Percentiles rank a stretch among this genome's conserved stretches.
phyloP scores from a whole-genome alignment of 1,284 basidiomycete species.

The Bjerkandera adusta region DNA sequence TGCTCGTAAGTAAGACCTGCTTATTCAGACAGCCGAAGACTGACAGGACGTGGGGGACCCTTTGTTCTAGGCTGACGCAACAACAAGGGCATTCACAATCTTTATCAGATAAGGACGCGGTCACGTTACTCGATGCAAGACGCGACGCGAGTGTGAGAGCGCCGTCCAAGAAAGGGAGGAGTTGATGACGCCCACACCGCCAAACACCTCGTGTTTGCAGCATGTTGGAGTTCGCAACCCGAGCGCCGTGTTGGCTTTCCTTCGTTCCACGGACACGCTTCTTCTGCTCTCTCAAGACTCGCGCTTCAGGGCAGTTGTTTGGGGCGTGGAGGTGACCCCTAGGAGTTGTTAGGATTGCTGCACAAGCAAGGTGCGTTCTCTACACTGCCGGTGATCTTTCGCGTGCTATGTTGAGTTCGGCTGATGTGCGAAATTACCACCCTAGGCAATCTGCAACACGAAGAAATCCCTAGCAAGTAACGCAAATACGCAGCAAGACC shows the following conservation, averaged over 20 bases:
- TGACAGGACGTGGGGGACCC: no score
- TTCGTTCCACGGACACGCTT: slow-evolving; percentile 22
- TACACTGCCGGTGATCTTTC: background rate
- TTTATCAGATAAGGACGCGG: slow-evolving; percentile 8
- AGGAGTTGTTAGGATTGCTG: slow-evolving; percentile 8
- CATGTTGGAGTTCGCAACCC: slow-evolving; percentile 23
- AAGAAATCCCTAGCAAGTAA: slow-evolving; percentile 13
- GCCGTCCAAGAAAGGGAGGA: slow-evolving; percentile 4
- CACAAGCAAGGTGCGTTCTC: slow-evolving; percentile 5
- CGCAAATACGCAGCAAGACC: no score
- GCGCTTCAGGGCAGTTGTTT: slow-evolving; percentile 4
- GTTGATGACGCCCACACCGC: slow-evolving; percentile 21
- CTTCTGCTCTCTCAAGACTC: slow-evolving; percentile 11
- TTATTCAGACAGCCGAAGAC: no score
- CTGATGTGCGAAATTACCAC: background rate
- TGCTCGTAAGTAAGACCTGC: no score
- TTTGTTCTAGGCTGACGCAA: no score
- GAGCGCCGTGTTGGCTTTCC: slow-evolving; percentile 19
- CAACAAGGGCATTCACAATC: no score
- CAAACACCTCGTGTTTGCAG: slow-evolving; percentile 24
- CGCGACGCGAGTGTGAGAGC: background rate
- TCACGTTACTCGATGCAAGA: slow-evolving; percentile 7
- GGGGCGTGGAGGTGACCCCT: slow-evolving; percentile 17
- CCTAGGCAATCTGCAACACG: slow-evolving; percentile 10
- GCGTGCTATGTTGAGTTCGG: background rate